These are phyloP conservation scores for Saturnispora hagleri DNA, from an alignment of 805 yeast genomes.

Conservation along the genomic window DNA sequence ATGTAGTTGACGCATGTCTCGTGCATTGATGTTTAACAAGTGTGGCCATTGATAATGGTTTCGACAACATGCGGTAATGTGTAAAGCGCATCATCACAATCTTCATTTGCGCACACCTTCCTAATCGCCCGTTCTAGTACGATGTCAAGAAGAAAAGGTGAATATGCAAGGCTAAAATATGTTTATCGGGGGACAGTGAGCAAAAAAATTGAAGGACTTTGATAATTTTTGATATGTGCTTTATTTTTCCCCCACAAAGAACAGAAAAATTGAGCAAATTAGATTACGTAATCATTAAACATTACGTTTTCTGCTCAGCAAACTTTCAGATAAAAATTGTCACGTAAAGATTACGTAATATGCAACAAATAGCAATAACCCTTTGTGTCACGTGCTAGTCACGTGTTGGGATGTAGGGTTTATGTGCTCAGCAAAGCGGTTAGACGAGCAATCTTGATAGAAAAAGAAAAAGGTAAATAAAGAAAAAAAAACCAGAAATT, in stretches of 20 bases:
- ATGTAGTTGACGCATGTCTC: neutral
- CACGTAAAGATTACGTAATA: neutral
- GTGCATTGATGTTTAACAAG: neutral
- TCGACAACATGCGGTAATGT: neutral
- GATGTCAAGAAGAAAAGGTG: too few species aligned
- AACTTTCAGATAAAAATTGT: neutral
- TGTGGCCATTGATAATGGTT: neutral
- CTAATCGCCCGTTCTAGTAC: too few species aligned
- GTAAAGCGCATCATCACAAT: neutral
- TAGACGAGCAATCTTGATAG: neutral
- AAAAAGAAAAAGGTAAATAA: too few species aligned
- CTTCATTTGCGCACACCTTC: too few species aligned
- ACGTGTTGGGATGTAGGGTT: too few species aligned
- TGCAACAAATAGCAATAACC: too few species aligned
- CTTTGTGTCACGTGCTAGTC: too few species aligned
- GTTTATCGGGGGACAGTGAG: neutral
- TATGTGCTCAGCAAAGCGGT: neutral
- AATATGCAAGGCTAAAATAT: too few species aligned
- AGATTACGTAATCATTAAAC: neutral
- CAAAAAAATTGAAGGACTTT: neutral
- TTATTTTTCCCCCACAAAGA: neutral
- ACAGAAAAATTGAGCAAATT: neutral
- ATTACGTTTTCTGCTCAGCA: too few species aligned
- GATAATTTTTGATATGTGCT: neutral
- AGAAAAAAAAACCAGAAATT: neutral